A percentile compares a stretch with the other conserved stretches of the same genome.
phyloP scores from a whole-genome alignment of 148 eudicot genomes.

The Oxyria digyna region DNA sequence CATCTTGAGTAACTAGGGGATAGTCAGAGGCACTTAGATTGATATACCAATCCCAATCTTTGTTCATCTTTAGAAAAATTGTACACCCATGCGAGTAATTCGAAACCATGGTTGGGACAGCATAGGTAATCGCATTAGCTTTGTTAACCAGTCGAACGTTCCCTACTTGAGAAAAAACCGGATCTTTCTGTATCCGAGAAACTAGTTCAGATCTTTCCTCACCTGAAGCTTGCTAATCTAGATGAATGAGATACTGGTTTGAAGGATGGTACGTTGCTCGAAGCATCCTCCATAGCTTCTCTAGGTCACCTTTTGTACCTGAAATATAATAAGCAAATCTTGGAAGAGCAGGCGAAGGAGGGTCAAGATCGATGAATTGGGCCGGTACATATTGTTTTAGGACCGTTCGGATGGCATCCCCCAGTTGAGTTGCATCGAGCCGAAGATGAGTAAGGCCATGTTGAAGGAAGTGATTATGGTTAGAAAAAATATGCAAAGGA shows the following conservation, averaged over 20 bases:
- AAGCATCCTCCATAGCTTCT: slow-evolving; percentile 80
- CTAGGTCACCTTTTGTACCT: slow-evolving; percentile 75
- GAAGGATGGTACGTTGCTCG: slow-evolving; percentile 61
- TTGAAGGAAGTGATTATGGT: slow-evolving; percentile 63
- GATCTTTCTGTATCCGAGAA: slow-evolving; percentile 41
- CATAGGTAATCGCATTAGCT: slow-evolving; percentile 82
- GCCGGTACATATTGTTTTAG: slow-evolving; percentile 36
- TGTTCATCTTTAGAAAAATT: slow-evolving; percentile 54
- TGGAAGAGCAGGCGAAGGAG: slow-evolving; percentile 36
- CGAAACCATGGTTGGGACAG: slow-evolving; percentile 94
- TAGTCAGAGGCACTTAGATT: slow-evolving; percentile 97
- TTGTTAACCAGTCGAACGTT: slow-evolving; percentile 67
- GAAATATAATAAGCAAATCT: slow-evolving; percentile 79
- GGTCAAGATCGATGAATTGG: slow-evolving; percentile 27
- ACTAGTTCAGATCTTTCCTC: slow-evolving; percentile 68
- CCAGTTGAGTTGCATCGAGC: slow-evolving; percentile 13
- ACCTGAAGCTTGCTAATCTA: slow-evolving; percentile 60
- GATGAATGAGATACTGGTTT: slow-evolving; percentile 71
- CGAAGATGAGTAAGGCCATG: slow-evolving; percentile 40
- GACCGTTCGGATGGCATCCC: slow-evolving; percentile 41
- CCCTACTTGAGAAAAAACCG: slow-evolving; percentile 41
- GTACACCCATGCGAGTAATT: slow-evolving; percentile 94
- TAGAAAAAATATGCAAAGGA: slow-evolving; percentile 35
- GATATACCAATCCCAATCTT: slow-evolving; percentile 99
- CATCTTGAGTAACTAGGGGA: slow-evolving; percentile 96